These are phyloP conservation scores for Xerocomellus chrysenteron DNA, from an alignment of 768 basidiomycete genomes.

Conservation along the genomic window DNA sequence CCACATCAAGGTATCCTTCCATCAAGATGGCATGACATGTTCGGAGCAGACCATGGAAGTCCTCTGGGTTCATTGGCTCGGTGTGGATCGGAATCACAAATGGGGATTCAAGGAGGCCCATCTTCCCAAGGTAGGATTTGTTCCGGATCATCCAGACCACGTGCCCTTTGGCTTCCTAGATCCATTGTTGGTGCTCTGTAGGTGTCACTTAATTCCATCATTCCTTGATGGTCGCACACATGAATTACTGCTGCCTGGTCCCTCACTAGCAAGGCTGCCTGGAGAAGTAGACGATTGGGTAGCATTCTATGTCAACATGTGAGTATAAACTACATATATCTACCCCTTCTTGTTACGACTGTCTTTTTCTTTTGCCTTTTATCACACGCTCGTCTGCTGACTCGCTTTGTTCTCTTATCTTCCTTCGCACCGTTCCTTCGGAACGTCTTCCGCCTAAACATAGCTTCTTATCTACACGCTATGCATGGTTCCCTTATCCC, in stretches of 20 bases:
- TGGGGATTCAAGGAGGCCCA: neutral
- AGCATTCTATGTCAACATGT: constrained; percentile 11
- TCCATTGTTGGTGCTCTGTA: neutral
- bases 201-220: neutral
- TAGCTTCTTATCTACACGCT: no score
- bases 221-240: neutral
- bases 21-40: neutral
- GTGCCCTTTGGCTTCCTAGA: neutral
- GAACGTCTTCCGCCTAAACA: no score
- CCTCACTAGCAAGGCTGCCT: neutral
- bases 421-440: no score
- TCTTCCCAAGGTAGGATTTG: neutral
- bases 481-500: no score
- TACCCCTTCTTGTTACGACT: no score
- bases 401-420: no score
- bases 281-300: neutral
- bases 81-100: neutral
- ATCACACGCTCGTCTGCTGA: neutral
- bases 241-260: neutral
- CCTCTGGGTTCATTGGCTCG: neutral
- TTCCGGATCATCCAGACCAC: neutral
- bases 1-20: neutral
- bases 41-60: neutral
- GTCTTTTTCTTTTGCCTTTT: no score
- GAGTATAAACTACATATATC: neutral